Conservation (phyloP, 768 basidiomycete genomes). For the Lentinula detonsa region DNA sequence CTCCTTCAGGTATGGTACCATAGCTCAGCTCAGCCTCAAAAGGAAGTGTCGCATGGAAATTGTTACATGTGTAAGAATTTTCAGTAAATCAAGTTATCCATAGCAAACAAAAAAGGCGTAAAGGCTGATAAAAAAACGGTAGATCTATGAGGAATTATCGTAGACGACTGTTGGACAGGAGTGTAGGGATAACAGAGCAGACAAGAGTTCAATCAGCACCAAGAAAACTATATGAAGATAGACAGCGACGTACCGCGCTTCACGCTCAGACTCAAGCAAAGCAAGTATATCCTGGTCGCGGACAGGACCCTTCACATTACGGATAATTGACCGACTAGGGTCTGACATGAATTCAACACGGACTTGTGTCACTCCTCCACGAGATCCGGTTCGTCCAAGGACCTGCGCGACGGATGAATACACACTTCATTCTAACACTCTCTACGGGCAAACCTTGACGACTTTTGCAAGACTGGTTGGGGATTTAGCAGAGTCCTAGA, state of each 20-base stretch:
- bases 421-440: neutral
- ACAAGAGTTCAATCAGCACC: neutral
- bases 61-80: neutral
- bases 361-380: conserved; percentile 77
- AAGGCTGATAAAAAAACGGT: neutral
- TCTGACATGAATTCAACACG: conserved; percentile 99
- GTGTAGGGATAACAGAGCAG: neutral
- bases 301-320: conserved; percentile 98
- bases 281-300: conserved; percentile 95
- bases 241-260: conserved; percentile 84
- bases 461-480: conserved; percentile 98
- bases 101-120: neutral
- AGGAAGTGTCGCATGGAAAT: neutral
- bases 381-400: conserved; percentile 87
- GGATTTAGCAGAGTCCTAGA: conserved; percentile 79
- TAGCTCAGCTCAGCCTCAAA: neutral
- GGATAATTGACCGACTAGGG: conserved; percentile 90
- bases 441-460: conserved; percentile 65
- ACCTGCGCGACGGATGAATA: conserved; percentile 46
- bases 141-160: conserved; percentile 19
- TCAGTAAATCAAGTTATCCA: neutral
- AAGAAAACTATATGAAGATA: neutral
- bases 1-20: neutral
- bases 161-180: conserved; percentile 25
- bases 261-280: conserved; percentile 95